phyloP scores from a whole-genome alignment of 2,329 filamentous ascomycete genomes.

The Ascochyta fabae region DNA sequence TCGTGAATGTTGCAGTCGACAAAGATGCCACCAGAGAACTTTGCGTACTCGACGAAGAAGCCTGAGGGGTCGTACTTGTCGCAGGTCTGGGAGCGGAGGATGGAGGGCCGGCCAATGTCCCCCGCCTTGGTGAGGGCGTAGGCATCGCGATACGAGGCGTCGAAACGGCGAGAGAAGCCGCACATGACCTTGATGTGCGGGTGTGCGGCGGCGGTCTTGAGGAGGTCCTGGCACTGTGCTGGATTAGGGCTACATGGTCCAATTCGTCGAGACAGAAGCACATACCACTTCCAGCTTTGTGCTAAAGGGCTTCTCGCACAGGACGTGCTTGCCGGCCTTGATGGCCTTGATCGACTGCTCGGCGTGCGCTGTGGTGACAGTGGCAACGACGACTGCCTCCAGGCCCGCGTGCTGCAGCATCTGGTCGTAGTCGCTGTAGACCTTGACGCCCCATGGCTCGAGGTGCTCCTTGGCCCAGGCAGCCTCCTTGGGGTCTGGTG shows the following conservation, averaged over 20 bases:
- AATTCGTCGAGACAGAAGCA: conserved; percentile 8
- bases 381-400: conserved; percentile 63
- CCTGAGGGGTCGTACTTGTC: conserved; percentile 69
- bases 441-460: conserved; percentile 58
- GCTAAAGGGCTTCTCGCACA: conserved; percentile 66
- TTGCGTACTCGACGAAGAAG: conserved; percentile 72
- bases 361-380: conserved; percentile 63
- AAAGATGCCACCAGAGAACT: conserved; percentile 71
- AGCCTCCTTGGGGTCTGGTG: conserved; percentile 51
- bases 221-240: conserved; percentile 63
- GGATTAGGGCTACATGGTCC: background rate
- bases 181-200: conserved; percentile 71
- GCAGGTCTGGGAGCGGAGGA: conserved; percentile 71
- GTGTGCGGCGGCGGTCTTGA: conserved; percentile 61
- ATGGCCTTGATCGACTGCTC: conserved; percentile 65
- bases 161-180: conserved; percentile 71
- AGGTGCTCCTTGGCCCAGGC: conserved; percentile 60
- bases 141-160: conserved; percentile 69
- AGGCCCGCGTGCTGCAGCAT: conserved; percentile 64
- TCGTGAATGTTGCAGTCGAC: conserved; percentile 76
- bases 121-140: conserved; percentile 60
- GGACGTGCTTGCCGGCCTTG: conserved; percentile 60
- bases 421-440: conserved; percentile 63
- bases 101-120: conserved; percentile 64
- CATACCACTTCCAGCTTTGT: conserved; percentile 66